phyloP scores from a whole-genome alignment of 2,329 filamentous ascomycete genomes.

The Colletotrichum sojae region DNA sequence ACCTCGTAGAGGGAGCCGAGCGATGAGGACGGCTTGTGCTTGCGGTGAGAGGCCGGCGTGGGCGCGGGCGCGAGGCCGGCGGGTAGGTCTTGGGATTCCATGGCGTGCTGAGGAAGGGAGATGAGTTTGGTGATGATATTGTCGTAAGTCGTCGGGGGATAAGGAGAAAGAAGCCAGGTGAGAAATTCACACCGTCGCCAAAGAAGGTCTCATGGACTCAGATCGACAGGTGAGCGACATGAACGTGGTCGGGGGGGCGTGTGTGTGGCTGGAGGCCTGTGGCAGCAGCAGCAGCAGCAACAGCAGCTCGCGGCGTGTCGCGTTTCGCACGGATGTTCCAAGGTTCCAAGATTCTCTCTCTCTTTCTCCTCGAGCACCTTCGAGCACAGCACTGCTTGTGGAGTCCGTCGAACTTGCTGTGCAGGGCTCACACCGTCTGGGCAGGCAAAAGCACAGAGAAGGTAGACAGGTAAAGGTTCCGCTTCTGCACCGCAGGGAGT shows the following conservation, averaged over 20 bases:
- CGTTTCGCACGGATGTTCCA: constrained; percentile 12
- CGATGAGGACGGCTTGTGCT: constrained; percentile 25
- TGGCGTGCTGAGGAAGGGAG: not conserved
- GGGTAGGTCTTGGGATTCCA: constrained; percentile 6
- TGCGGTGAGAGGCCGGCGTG: constrained; percentile 4
- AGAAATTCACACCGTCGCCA: constrained; percentile 6
- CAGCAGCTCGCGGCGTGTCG: not conserved
- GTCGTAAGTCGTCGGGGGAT: no score
- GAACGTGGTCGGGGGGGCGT: constrained; percentile 13
- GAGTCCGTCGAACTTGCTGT: constrained; percentile 1
- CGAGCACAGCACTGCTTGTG: not conserved
- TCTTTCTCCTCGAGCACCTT: not conserved
- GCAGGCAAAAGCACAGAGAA: not conserved
- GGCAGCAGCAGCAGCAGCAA: no score
- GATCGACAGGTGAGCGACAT: constrained; percentile 12
- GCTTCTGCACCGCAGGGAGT: not conserved
- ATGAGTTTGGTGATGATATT: not conserved
- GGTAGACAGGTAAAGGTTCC: not conserved
- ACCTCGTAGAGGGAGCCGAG: constrained; percentile 36
- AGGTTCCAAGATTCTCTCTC: not conserved
- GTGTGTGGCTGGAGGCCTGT: not conserved
- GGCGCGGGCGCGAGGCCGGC: not conserved
- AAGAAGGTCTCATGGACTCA: not conserved
- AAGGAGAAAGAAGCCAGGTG: no score
- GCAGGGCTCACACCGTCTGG: not conserved